Percentiles rank a stretch among this genome's conserved stretches.
phyloP scores from a whole-genome alignment of 129 eudicot species.

The Sambucus nigra region DNA sequence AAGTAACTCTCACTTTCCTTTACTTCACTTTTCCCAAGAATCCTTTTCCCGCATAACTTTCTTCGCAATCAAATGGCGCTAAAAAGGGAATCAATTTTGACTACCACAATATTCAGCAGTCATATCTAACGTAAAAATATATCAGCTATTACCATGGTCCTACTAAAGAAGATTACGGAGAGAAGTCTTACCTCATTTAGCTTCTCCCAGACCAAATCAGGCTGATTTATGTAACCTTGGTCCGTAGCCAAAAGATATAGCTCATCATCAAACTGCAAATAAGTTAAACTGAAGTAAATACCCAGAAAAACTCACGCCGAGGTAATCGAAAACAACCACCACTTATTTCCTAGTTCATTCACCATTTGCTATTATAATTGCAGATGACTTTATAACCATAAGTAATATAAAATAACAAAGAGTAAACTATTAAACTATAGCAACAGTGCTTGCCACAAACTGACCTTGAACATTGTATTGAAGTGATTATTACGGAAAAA shows the following conservation, averaged over 20 bases:
- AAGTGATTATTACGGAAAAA: conserved; percentile 96
- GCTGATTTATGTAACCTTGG: conserved; percentile 86
- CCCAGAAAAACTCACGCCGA: neutral
- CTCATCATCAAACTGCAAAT: conserved; percentile 69
- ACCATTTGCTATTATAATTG: neutral
- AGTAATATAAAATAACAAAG: neutral
- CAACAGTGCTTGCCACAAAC: conserved; percentile 15
- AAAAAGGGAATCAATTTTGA: too few relatives aligned
- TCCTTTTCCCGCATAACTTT: too few relatives aligned
- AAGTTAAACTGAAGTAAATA: conserved; percentile 13
- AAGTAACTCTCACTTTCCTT: too few relatives aligned
- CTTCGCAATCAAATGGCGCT: too few relatives aligned
- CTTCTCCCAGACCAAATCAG: conserved; percentile 93
- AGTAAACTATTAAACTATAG: conserved; percentile 3
- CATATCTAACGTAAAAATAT: neutral
- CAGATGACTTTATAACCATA: too few relatives aligned
- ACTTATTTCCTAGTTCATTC: neutral
- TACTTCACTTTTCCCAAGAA: too few relatives aligned
- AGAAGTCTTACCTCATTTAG: conserved; percentile 60
- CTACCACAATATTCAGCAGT: neutral
- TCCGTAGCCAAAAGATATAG: conserved; percentile 82
- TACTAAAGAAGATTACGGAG: neutral
- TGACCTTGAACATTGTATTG: conserved; percentile 96
- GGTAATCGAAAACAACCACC: neutral
- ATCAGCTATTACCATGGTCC: neutral